Percentiles rank a stretch among this genome's conserved stretches.
Conservation (phyloP, 2,329 filamentous ascomycete genomes). For the Passalora sequoiae region DNA sequence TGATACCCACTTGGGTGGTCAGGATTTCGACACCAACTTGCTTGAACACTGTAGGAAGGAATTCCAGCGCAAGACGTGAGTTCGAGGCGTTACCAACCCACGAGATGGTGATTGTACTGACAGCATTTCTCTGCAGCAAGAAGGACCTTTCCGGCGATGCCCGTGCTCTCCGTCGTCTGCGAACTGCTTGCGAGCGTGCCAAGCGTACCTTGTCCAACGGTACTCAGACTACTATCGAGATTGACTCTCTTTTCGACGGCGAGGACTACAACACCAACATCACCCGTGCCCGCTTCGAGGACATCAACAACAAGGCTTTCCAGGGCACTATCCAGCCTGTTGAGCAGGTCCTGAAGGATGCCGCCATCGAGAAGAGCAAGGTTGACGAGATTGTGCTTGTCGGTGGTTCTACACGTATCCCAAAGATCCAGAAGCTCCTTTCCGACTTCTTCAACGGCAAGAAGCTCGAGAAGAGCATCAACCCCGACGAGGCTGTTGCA, state of each 20-base stretch:
- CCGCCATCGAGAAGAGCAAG: conserved; percentile 76
- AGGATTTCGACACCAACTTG: conserved; percentile 94
- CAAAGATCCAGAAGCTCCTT: conserved; percentile 96
- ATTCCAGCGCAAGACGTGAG: conserved; percentile 70
- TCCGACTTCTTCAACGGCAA: conserved; percentile 99
- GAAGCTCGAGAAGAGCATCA: conserved; percentile 99
- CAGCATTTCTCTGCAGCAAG: too few relatives aligned
- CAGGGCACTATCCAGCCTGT: conserved; percentile 90
- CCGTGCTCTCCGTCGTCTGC: conserved; percentile 89
- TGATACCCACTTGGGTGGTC: conserved; percentile 82
- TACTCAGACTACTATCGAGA: conserved; percentile 96
- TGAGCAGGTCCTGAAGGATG: conserved; percentile 93
- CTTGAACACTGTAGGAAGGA: conserved; percentile 97
- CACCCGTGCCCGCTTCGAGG: conserved; percentile 98
- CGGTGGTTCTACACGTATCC: conserved; percentile 98
- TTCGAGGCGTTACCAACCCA: conserved; percentile 13
- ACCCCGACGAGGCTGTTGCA: conserved; percentile 98
- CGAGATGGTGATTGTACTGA: background rate
- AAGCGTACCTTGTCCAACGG: conserved; percentile 98
- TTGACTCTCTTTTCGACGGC: conserved; percentile 96
- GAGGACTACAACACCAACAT: conserved; percentile 97
- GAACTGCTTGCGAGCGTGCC: conserved; percentile 97
- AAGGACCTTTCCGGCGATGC: conserved; percentile 69
- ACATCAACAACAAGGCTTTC: conserved; percentile 95
- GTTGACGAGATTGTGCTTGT: conserved; percentile 99